phyloP scores from a whole-genome alignment of 2,329 filamentous ascomycete genomes.

The Pseudogymnoascus sp. region DNA sequence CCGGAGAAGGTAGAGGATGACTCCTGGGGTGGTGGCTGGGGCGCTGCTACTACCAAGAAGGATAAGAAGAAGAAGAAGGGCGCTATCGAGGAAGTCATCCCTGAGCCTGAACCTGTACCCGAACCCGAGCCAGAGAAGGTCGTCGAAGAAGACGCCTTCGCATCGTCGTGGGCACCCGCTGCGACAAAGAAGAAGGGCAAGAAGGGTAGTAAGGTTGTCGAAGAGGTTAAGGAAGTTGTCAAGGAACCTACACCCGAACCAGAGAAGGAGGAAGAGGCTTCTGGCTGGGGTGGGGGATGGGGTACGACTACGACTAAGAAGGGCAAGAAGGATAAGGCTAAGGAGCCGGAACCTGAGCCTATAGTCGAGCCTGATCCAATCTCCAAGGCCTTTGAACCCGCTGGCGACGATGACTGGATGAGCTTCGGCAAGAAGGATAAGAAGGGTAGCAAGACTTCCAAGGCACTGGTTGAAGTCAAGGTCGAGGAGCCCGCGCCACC shows the following conservation, averaged over 20 bases:
- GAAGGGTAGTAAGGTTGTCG: slow-evolving; percentile 32
- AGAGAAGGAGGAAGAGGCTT: slow-evolving; percentile 17
- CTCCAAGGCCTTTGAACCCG: slow-evolving; percentile 21
- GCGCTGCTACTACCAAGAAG: slow-evolving; percentile 18
- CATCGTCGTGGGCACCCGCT: slow-evolving; percentile 17
- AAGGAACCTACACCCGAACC: slow-evolving; percentile 25
- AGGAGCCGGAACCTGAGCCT: slow-evolving; percentile 26
- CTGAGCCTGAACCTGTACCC: slow-evolving; percentile 23
- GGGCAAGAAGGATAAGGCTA: slow-evolving; percentile 32
- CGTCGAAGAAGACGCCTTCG: slow-evolving; percentile 27
- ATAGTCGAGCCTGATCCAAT: slow-evolving; percentile 17
- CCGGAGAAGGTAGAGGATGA: slow-evolving; percentile 30
- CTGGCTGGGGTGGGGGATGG: slow-evolving; percentile 18
- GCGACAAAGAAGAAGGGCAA: slow-evolving; percentile 36
- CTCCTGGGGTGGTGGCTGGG: slow-evolving; percentile 17
- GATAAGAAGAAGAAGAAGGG: slow-evolving; percentile 23
- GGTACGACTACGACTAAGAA: slow-evolving; percentile 29
- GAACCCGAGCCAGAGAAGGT: slow-evolving; percentile 33
- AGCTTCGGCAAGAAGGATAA: slow-evolving; percentile 37
- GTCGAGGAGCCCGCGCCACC: slow-evolving; percentile 29
- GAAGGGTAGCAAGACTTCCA: slow-evolving; percentile 34
- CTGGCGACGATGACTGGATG: slow-evolving; percentile 37
- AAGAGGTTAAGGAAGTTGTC: slow-evolving; percentile 21
- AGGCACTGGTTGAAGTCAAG: slow-evolving; percentile 24
- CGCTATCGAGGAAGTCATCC: slow-evolving; percentile 8